Conservation (phyloP, 2,329 filamentous ascomycete species). For the Ilyonectria destructans region DNA sequence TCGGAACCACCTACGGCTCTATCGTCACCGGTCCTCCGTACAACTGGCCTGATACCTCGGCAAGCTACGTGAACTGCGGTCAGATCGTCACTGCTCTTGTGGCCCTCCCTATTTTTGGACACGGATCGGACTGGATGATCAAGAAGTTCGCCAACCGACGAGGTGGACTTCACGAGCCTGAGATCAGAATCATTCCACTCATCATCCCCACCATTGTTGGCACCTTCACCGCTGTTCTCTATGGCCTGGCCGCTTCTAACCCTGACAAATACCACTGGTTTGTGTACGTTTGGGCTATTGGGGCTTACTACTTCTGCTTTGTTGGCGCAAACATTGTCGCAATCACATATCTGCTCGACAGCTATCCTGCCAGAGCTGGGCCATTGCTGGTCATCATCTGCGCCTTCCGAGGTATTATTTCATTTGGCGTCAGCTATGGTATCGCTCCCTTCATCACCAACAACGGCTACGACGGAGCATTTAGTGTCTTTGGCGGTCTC, state of each 20-base stretch:
- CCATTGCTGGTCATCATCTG: constrained; percentile 44
- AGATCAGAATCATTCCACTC: constrained; percentile 40
- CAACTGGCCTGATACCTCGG: constrained; percentile 40
- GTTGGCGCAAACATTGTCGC: constrained; percentile 42
- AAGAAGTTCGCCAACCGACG: constrained; percentile 41
- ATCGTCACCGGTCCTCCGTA: constrained; percentile 40
- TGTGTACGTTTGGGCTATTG: constrained; percentile 30
- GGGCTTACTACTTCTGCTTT: constrained; percentile 33
- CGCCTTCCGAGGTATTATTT: constrained; percentile 41
- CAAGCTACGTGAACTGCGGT: constrained; percentile 42
- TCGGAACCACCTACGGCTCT: constrained; percentile 41
- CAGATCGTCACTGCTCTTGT: constrained; percentile 42
- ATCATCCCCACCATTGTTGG: constrained; percentile 41
- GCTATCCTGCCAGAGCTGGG: constrained; percentile 42
- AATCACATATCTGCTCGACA: constrained; percentile 44
- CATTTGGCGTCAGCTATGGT: constrained; percentile 42
- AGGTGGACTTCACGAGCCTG: constrained; percentile 41
- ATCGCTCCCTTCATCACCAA: constrained; percentile 39
- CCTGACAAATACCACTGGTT: constrained; percentile 33
- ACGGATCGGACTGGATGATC: constrained; percentile 42
- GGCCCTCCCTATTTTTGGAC: constrained; percentile 39
- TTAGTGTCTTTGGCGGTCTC: constrained; percentile 22
- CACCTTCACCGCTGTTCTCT: constrained; percentile 31
- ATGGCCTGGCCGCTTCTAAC: constrained; percentile 26
- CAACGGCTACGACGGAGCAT: constrained; percentile 29